These are phyloP conservation scores for Phytophthora tentaculata DNA, from an alignment of 352 stramenopile species.

Conservation along the genomic window DNA sequence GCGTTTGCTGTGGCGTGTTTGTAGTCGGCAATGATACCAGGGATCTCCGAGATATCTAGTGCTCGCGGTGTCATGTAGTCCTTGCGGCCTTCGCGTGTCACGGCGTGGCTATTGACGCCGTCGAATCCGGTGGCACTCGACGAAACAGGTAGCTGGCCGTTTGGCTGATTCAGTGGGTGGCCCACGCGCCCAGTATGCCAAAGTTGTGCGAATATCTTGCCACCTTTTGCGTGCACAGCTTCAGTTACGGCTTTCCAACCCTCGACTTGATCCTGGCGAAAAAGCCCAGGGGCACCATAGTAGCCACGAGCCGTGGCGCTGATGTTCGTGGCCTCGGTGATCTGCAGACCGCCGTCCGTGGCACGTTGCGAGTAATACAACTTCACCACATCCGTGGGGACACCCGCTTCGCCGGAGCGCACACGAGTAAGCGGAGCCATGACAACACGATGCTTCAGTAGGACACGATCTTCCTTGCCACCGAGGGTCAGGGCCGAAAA, in stretches of 20 bases:
- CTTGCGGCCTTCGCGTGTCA: conserved; percentile 26
- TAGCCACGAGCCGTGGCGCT: conserved; percentile 33
- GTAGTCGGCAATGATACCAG: conserved; percentile 67
- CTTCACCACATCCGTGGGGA: conserved; percentile 29
- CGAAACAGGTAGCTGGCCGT: conserved; percentile 16
- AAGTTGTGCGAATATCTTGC: conserved; percentile 20
- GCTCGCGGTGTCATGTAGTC: conserved; percentile 49
- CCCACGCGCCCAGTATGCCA: conserved; percentile 22
- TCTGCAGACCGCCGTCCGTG: conserved; percentile 48
- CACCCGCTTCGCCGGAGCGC: conserved; percentile 28
- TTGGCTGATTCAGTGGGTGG: conserved; percentile 15
- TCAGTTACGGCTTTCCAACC: conserved; percentile 37
- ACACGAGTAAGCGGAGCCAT: conserved; percentile 53
- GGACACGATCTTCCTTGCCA: conserved; percentile 26
- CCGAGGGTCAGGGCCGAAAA: conserved; percentile 40
- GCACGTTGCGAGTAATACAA: conserved; percentile 36
- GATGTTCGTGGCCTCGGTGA: conserved; percentile 61
- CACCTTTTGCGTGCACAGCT: conserved; percentile 25
- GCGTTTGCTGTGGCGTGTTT: conserved; percentile 52
- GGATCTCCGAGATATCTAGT: conserved; percentile 73
- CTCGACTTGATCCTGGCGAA: conserved; percentile 44
- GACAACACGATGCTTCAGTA: conserved; percentile 51
- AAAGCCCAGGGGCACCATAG: conserved; percentile 39
- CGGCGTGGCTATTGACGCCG: not conserved
- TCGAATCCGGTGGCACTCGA: conserved; percentile 10